Evolutionary conservation across 1,284 basidiomycete genomes (phyloP).

Genomic region (Sporisorium exsertum): DNA sequence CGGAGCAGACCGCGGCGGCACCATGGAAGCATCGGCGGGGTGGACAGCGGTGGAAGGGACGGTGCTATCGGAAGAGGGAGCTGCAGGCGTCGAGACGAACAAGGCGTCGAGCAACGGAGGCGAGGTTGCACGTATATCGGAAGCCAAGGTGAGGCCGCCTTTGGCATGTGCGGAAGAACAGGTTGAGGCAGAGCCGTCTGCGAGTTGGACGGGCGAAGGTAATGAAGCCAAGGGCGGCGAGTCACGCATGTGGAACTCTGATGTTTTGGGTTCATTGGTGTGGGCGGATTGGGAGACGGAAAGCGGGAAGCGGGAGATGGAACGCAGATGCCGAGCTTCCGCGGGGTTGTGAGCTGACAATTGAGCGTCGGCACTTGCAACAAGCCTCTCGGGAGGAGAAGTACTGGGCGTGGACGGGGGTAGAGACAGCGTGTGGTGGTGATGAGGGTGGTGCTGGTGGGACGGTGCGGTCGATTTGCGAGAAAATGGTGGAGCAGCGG

Average conservation of each 20-base stretch:
- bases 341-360: neutral
- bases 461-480: slow-evolving; percentile 1
- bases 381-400: neutral
- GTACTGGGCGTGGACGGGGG: neutral
- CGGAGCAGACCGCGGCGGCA: neutral
- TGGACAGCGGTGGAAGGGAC: neutral
- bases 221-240: slow-evolving; percentile 14
- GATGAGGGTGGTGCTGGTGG: slow-evolving; percentile 18
- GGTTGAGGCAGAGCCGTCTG: slow-evolving; percentile 20
- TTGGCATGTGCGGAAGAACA: slow-evolving; percentile 20
- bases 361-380: neutral
- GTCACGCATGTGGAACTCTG: neutral
- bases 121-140: neutral
- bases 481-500: neutral
- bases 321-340: neutral
- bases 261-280: neutral
- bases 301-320: neutral
- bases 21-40: neutral
- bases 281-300: neutral
- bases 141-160: slow-evolving; percentile 11
- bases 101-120: slow-evolving; percentile 6
- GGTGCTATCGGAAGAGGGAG: neutral
- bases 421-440: slow-evolving; percentile 6
- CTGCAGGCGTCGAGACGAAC: neutral
- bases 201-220: slow-evolving; percentile 11